Evolutionary conservation across 352 stramenopile species (phyloP), one percentile per base, ranked within the genome.

Genomic region (Lagenidium sp.): DNA sequence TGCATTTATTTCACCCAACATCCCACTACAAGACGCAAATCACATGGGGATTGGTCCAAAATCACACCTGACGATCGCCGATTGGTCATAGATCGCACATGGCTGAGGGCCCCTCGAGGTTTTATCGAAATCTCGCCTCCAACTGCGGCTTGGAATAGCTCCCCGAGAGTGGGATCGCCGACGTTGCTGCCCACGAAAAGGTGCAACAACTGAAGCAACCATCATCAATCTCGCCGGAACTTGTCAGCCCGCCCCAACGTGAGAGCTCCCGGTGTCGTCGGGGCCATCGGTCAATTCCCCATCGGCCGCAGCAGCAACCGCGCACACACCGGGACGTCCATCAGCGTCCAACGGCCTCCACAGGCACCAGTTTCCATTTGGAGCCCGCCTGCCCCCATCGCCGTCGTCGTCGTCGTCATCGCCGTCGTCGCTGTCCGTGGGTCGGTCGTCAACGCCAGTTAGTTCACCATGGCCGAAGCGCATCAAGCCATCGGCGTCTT

Each of bases 401-500:
- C 28, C 8, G 28, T 15, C 8, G 8, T 32, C 28, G 28, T 21
- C 24, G 28, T 32, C n/a, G 8, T 18, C 34, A 18, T 39, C 18
- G 30, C 25, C 26, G 23, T 23, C 15, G 35, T 37, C 19, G 6
- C 1, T 16, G 22, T 16, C 32, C 32, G 36, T 23, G 41, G 24
- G 21, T 22, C 26, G 23, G 15, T 31, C 22, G 6, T 35, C 12
- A 20, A 16, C 26, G 16, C 39, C 21, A 39, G 15, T 6, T 15
- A 25, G 21, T 21, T 11, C 34, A 49, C 24, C 49, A 94, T 94
- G 81, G 81, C 81, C 3, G 81, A 94, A 85, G 81, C 81, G 30
- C 76, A 89, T 47, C 76, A 89, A 20, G 81, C 81, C 50, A 89
- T 79, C 45, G 68, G 66, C 50, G 81, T 91, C 41, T 94, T 91